phyloP scores from a whole-genome alignment of 176 grass and related monocot species.

The Hordeum vulgare region MorexV3_pseudomolecules_assembly NC_058523.1:8565859-8566358 shows the following conservation, averaged over 20 bases:
- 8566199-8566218: constrained; percentile 84
- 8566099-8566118: not conserved
- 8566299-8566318: constrained; percentile 14
- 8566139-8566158: not conserved
- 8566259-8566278: constrained; percentile 94
- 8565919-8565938: not conserved
- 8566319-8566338: not conserved
- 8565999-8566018: not conserved
- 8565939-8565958: not conserved
- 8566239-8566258: constrained; percentile 72
- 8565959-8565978: not conserved
- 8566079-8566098: not conserved
- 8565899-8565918: not conserved
- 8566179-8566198: constrained; percentile 95
- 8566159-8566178: constrained; percentile 22
- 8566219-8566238: constrained; percentile 74
- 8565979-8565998: not conserved
- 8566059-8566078: not conserved
- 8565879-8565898: not conserved
- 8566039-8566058: not conserved
- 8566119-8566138: not conserved
- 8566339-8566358: not conserved
- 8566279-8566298: constrained; percentile 65
- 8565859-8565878: constrained; percentile 95
- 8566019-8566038: not conserved